Base-by-base conservation (phyloP, 805 yeast species). In the Saturnispora gosingensis region DNA sequence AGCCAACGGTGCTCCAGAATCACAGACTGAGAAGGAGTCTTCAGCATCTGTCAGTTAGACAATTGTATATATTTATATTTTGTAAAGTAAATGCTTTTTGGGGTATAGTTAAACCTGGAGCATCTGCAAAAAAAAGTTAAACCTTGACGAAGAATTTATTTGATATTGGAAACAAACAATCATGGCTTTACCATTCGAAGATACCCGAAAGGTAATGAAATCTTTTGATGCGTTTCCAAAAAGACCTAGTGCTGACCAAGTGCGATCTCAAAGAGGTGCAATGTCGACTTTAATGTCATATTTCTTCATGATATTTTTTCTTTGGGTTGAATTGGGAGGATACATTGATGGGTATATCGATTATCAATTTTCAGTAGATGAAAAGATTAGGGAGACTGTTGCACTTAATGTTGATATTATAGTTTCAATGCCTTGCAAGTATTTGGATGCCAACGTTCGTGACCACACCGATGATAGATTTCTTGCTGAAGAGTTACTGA, bases 241-340 rank as follows among this genome's bases (percentile, higher is more conserved):
- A 63, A 80, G 83, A 20, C 77, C 82, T 20, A 75, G 81, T n/a
- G 70, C 80, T 25, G 89, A 88, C 61, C 76, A 83, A 45, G 84
- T 85, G 46, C 72, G 88, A 56, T 84, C 95, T 1, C 69, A 77
- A 28, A 74, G 93, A 55, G 97, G 97, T 35, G 90, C 93, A 4
- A 63, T 78, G 16, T 78, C 89, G 15, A 82, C 96, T 0, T 58
- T 88, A 4, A 43, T 84, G 46, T 81, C 89, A 15, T 72, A 76
- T n/a, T 56, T 84, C 25, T 73, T 77, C 53, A 76, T 85, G 16
- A 60, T 88, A 15, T 78, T 88, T 61, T 71, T 90, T 36, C 66
- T 87, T 5, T 91, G 95, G 87, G 78, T 87, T 13, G 95, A 90
- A 63, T 68, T 89, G 28, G 96, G 97, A 7, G 83, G 85, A 13